A percentile compares a stretch with the other conserved stretches of the same genome.
These are phyloP conservation scores for Corylus avellana DNA, from an alignment of 306 rosid species.

Conservation along the genomic window DNA sequence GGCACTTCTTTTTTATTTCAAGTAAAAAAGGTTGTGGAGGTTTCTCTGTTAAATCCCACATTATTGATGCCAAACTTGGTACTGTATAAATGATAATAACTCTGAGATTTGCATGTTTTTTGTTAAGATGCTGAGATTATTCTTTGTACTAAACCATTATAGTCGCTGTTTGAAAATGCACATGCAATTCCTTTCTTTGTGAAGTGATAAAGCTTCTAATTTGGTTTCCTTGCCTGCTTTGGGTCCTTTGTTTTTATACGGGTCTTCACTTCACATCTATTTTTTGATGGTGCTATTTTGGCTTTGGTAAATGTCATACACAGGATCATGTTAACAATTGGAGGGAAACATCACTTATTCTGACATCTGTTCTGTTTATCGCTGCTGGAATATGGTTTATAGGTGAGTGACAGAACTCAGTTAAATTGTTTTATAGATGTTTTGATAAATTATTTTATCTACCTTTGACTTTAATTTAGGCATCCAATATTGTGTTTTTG, in stretches of 20 bases:
- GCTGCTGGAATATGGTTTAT: slow-evolving; percentile 80
- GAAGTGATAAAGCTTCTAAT: background rate
- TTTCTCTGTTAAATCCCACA: background rate
- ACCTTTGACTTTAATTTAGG: slow-evolving; percentile 14
- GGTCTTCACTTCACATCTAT: background rate
- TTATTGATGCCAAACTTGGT: background rate
- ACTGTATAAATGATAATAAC: background rate
- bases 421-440: slow-evolving; percentile 16
- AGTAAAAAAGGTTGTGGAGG: background rate
- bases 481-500: background rate
- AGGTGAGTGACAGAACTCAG: slow-evolving; percentile 47
- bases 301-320: slow-evolving; percentile 8
- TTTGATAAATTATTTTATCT: background rate
- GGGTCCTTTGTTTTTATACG: slow-evolving; percentile 14
- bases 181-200: slow-evolving; percentile 9
- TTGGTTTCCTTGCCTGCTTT: slow-evolving; percentile 11
- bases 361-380: slow-evolving; percentile 71
- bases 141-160: background rate
- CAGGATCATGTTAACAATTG: slow-evolving; percentile 75
- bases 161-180: slow-evolving; percentile 2
- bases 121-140: background rate
- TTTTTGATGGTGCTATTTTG: slow-evolving; percentile 21
- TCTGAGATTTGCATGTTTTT: background rate
- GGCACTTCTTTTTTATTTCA: background rate
- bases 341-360: slow-evolving; percentile 66